Evolutionary conservation across 495 filamentous ascomycete species (phyloP).

Genomic region (Podospora anserina): DNA sequence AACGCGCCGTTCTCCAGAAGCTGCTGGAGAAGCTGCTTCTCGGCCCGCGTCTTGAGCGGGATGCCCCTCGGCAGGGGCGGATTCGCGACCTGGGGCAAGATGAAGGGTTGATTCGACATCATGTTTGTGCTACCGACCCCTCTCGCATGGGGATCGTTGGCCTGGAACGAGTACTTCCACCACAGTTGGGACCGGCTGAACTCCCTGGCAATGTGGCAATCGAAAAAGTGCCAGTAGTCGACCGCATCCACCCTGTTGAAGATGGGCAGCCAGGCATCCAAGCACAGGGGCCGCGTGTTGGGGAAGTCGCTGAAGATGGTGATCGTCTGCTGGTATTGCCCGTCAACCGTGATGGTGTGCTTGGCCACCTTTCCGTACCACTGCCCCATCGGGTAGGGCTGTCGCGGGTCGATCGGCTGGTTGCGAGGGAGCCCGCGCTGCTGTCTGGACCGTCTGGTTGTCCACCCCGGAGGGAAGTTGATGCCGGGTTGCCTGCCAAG

Average conservation of each 20-base stretch:
- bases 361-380: background rate
- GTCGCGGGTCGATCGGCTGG: background rate
- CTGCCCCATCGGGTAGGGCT: background rate
- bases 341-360: background rate
- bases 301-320: background rate
- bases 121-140: no score
- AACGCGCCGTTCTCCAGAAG: background rate
- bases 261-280: background rate
- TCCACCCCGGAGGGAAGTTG: background rate
- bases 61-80: background rate
- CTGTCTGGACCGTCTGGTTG: background rate
- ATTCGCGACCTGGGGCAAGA: no score
- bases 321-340: background rate
- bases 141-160: background rate
- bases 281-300: background rate
- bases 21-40: background rate
- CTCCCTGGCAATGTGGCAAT: background rate
- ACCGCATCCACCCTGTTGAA: background rate
- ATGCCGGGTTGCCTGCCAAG: background rate
- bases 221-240: no score
- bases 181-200: background rate
- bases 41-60: background rate
- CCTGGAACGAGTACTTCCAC: background rate
- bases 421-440: background rate
- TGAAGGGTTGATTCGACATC: no score